A percentile compares a stretch with the other conserved stretches of the same genome.
Conservation (phyloP, 1,284 basidiomycete species). For the Irpex sp. region DNA sequence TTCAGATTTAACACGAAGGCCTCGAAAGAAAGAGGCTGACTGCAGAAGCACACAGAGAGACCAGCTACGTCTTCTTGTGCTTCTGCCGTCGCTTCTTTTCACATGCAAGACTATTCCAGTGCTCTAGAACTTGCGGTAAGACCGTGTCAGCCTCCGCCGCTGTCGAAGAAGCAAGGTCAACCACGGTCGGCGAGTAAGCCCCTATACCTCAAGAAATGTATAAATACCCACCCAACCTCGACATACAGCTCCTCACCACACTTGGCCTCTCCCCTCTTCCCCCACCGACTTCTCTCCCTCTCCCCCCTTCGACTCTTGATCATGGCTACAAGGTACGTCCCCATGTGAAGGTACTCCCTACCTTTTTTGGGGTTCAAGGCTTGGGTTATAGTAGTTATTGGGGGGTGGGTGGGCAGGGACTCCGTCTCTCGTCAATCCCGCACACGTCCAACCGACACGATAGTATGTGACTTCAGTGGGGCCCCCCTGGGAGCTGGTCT, state of each 20-base stretch:
- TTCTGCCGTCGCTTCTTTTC: not conserved
- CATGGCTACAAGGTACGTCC: not conserved
- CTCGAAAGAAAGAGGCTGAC: not conserved
- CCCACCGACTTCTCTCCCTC: not conserved
- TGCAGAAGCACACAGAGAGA: not conserved
- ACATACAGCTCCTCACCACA: not conserved
- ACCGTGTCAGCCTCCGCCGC: not conserved
- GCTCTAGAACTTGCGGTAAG: not conserved
- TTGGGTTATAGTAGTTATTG: not conserved
- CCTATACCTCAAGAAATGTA: not conserved
- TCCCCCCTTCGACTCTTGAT: not conserved
- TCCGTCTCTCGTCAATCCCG: not conserved
- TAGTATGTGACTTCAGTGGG: not conserved
- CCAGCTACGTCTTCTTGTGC: not conserved
- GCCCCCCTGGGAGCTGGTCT: not conserved
- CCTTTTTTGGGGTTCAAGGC: not conserved
- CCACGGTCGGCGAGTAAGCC: not conserved
- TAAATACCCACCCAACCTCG: not conserved
- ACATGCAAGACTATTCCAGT: not conserved
- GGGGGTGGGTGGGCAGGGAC: not conserved
- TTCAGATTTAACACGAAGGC: too few relatives aligned
- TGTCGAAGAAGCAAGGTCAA: not conserved
- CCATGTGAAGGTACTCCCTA: not conserved
- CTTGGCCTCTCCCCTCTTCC: not conserved
- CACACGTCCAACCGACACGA: not conserved